Evolutionary conservation across 2,329 filamentous ascomycete genomes (phyloP).

Genomic region (Penicillium griseofulvum): DNA sequence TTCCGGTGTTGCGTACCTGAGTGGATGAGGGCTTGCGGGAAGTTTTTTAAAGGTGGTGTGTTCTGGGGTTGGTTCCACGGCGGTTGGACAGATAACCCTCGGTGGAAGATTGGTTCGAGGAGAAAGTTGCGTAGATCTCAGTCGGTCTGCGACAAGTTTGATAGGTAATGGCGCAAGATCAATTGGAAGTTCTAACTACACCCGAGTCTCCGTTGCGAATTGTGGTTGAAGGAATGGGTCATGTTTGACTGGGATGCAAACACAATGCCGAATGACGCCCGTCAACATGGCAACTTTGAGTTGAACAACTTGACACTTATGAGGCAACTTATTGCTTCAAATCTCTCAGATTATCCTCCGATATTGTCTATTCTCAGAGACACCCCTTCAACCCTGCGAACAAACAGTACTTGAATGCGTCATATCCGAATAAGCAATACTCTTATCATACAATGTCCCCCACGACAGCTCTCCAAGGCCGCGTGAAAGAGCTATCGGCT

Average conservation of each 20-base stretch:
- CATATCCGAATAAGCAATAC: background rate
- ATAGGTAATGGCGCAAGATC: conserved; percentile 2
- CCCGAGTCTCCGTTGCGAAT: conserved; percentile 7
- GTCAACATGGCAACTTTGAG: conserved; percentile 31
- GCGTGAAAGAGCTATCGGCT: conserved; percentile 53
- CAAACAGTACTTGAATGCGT: background rate
- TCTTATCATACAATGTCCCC: conserved; percentile 37
- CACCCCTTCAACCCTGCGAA: no score
- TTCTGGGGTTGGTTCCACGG: background rate
- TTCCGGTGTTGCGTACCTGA: conserved; percentile 7
- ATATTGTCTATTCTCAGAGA: no score
- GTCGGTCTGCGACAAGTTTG: background rate
- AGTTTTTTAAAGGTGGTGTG: conserved; percentile 13
- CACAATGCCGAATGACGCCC: conserved; percentile 20
- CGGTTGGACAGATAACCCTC: background rate
- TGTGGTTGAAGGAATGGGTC: conserved; percentile 11
- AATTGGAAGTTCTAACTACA: conserved; percentile 3
- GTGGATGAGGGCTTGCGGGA: conserved; percentile 2
- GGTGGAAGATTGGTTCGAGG: background rate
- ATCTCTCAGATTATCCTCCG: background rate
- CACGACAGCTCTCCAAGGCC: conserved; percentile 43
- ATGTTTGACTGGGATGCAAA: conserved; percentile 36
- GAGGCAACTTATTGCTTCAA: background rate
- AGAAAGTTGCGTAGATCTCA: background rate
- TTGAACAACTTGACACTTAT: conserved; percentile 11